These are phyloP conservation scores for Carex myosuroides DNA, from an alignment of 176 grass and related monocot species.

Conservation along the genomic window DNA sequence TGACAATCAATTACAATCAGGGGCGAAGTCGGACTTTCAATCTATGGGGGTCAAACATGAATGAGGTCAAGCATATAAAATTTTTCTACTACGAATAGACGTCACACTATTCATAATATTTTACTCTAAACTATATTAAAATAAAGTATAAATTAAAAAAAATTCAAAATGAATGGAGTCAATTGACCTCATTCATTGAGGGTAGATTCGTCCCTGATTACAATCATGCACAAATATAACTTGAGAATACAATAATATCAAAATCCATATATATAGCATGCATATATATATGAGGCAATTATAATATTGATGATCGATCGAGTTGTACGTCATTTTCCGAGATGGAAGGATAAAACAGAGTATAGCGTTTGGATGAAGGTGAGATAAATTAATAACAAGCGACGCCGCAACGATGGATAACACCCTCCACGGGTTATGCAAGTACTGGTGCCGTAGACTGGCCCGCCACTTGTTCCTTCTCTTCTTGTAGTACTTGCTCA, in stretches of 20 bases:
- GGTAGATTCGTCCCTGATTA: no score
- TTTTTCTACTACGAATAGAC: no score
- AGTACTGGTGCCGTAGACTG: neutral
- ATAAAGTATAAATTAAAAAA: no score
- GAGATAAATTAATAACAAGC: neutral
- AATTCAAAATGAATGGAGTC: no score
- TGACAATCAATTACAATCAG: neutral
- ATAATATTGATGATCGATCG: neutral
- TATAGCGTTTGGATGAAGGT: neutral
- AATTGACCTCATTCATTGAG: no score
- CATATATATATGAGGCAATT: neutral
- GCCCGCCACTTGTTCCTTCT: neutral
- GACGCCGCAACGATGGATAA: neutral
- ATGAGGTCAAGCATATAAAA: no score
- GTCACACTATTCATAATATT: no score
- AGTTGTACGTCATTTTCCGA: neutral
- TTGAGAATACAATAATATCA: neutral
- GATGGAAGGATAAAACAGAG: neutral
- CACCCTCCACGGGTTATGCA: neutral
- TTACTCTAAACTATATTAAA: no score
- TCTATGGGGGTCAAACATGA: no score
- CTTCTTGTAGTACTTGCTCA: neutral
- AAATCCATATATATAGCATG: neutral
- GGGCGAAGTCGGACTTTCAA: no score
- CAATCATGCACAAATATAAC: neutral